phyloP scores from a whole-genome alignment of 768 basidiomycete species.

The Mycena amicta region DNA sequence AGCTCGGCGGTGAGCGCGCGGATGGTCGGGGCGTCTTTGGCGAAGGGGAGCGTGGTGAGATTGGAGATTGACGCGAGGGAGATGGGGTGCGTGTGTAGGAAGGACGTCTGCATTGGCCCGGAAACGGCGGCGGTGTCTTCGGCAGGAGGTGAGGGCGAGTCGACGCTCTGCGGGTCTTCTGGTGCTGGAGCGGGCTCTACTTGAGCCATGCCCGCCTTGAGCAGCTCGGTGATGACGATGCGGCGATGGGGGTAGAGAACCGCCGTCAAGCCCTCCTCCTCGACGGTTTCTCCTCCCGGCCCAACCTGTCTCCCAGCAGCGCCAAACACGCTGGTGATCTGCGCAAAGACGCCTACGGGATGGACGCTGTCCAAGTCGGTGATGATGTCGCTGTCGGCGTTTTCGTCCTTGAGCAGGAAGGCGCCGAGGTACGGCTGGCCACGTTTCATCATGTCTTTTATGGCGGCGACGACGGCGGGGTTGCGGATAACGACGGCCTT shows the following conservation, averaged over 20 bases:
- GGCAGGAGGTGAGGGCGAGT: conserved; percentile 36
- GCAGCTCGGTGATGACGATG: conserved; percentile 84
- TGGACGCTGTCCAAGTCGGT: conserved; percentile 87
- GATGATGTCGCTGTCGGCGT: conserved; percentile 90
- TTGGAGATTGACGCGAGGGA: conserved; percentile 91
- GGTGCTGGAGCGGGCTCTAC: conserved; percentile 47
- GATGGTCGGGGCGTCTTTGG: conserved; percentile 93
- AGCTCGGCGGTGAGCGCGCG: conserved; percentile 97
- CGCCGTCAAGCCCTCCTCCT: conserved; percentile 90
- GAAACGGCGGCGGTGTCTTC: conserved; percentile 29
- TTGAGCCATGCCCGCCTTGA: conserved; percentile 59
- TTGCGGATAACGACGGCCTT: conserved; percentile 95
- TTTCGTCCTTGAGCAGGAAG: conserved; percentile 93
- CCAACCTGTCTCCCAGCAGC: conserved; percentile 38
- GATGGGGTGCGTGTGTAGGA: conserved; percentile 77
- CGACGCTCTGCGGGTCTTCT: conserved; percentile 46
- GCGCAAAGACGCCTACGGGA: conserved; percentile 93
- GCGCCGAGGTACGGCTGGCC: conserved; percentile 98
- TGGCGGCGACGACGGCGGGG: conserved; percentile 86
- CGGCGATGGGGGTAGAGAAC: conserved; percentile 93
- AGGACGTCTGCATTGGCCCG: conserved; percentile 81
- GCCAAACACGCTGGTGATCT: conserved; percentile 91
- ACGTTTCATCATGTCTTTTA: conserved; percentile 95
- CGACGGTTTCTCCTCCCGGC: conserved; percentile 56
- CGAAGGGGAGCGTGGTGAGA: conserved; percentile 76